Evolutionary conservation across 1,284 basidiomycete genomes (phyloP).

Genomic region (Pseudozyma hubeiensis): DNA sequence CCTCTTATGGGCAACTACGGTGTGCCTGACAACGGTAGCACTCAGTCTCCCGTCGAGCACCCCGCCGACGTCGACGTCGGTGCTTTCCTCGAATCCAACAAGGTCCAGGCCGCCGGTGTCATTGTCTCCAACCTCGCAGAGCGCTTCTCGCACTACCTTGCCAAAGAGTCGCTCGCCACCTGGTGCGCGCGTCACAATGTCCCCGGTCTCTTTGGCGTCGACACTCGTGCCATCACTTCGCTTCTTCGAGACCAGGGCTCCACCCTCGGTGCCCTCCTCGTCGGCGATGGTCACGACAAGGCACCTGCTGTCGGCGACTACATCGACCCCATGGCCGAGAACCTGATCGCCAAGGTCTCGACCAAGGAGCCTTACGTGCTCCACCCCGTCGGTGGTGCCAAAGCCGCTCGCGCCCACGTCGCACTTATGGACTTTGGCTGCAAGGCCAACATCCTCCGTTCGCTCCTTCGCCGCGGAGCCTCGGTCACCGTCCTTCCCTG

Average conservation of each 20-base stretch:
- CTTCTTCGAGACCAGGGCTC: conserved; percentile 96
- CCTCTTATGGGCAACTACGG: conserved; percentile 99
- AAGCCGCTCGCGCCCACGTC: conserved; percentile 76
- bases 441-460: conserved; percentile 96
- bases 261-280: conserved; percentile 88
- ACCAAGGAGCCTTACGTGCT: conserved; percentile 86
- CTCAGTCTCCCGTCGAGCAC: conserved; percentile 70
- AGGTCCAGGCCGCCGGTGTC: conserved; percentile 90
- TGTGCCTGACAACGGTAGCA: conserved; percentile 79
- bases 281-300: conserved; percentile 80
- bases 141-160: conserved; percentile 92
- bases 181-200: conserved; percentile 93
- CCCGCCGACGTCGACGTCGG: conserved; percentile 72
- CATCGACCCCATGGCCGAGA: conserved; percentile 89
- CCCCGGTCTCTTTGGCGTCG: conserved; percentile 94
- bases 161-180: conserved; percentile 89
- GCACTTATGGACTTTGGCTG: conserved; percentile 97
- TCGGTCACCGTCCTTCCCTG: conserved; percentile 95
- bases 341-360: conserved; percentile 92
- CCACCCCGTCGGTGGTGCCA: conserved; percentile 81
- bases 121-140: conserved; percentile 95
- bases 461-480: conserved; percentile 88
- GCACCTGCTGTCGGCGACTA: conserved; percentile 71
- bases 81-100: conserved; percentile 80
- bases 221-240: conserved; percentile 94